phyloP scores from a whole-genome alignment of 345 rosid genomes.

The Salix caprea region DNA sequence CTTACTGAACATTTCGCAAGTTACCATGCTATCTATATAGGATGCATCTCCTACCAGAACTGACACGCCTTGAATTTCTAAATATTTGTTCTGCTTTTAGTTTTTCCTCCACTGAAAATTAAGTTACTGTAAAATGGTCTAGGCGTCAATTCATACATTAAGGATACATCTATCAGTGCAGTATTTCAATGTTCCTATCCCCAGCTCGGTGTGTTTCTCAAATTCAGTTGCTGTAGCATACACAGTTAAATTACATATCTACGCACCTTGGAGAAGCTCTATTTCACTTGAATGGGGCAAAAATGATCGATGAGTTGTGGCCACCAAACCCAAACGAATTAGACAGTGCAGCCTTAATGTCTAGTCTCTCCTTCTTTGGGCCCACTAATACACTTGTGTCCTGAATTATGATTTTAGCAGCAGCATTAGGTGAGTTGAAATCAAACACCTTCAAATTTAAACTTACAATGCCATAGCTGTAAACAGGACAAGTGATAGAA shows the following conservation, averaged over 20 bases:
- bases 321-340: conserved; percentile 96
- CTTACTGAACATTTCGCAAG: neutral
- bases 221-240: neutral
- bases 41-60: neutral
- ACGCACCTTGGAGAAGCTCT: conserved; percentile 5
- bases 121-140: neutral
- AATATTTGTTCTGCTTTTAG: neutral
- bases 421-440: conserved; percentile 4
- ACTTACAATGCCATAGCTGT: neutral
- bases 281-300: conserved; percentile 76
- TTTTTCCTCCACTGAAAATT: neutral
- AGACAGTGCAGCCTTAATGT: conserved; percentile 78
- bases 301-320: conserved; percentile 91
- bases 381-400: conserved; percentile 69
- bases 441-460: neutral
- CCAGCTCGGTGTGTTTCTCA: neutral
- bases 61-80: neutral
- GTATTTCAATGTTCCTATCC: neutral
- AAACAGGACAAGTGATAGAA: neutral
- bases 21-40: neutral
- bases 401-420: conserved; percentile 34
- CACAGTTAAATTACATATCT: neutral
- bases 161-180: neutral
- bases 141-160: neutral
- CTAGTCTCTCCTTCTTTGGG: conserved; percentile 72